These are phyloP conservation scores for Lycium barbarum DNA, from an alignment of 257 asterid genomes.

Conservation along the genomic window DNA sequence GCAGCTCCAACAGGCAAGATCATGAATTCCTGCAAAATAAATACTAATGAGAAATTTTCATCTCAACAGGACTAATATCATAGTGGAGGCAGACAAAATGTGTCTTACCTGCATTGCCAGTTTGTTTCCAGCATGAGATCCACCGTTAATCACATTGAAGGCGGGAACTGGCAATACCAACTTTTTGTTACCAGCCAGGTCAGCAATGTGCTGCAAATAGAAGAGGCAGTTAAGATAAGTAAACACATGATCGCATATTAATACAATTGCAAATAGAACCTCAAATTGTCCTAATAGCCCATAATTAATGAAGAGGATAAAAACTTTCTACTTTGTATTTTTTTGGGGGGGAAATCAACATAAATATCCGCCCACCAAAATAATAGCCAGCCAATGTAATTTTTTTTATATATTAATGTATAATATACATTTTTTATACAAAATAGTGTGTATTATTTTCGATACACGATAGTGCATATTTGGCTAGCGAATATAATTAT, in stretches of 20 bases:
- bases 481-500: no score
- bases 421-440: no score
- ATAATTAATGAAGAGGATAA: background rate
- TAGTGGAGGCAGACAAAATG: background rate
- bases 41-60: slow-evolving; percentile 23
- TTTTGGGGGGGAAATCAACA: no score
- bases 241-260: background rate
- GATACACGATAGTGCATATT: no score
- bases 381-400: no score
- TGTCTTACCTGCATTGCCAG: slow-evolving; percentile 95
- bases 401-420: no score
- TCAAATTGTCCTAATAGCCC: background rate
- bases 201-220: slow-evolving; percentile 87
- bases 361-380: no score
- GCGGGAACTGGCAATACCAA: slow-evolving; percentile 98
- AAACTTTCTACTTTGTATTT: no score
- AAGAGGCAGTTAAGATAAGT: slow-evolving; percentile 11
- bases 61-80: background rate
- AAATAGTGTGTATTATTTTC: no score
- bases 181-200: slow-evolving; percentile 92
- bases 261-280: background rate
- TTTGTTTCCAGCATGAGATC: slow-evolving; percentile 98
- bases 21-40: slow-evolving; percentile 80
- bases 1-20: slow-evolving; percentile 97
- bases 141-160: slow-evolving; percentile 97